phyloP scores from a whole-genome alignment of 768 basidiomycete species.

The Phaffia australis region DNA sequence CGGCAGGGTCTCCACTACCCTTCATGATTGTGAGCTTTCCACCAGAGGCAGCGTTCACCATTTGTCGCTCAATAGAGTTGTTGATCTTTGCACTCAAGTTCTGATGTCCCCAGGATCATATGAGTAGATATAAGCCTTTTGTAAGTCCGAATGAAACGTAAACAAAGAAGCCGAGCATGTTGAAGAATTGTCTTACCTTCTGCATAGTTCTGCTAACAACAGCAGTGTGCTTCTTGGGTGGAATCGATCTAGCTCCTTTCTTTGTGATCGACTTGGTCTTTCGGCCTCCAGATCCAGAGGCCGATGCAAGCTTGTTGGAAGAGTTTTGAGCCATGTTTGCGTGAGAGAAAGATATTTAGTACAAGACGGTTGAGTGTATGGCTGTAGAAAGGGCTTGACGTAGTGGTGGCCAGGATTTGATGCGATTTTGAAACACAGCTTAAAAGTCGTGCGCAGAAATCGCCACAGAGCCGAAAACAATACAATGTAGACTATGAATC shows the following conservation, averaged over 20 bases:
- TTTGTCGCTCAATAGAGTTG: conserved; percentile 80
- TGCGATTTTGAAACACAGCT: too few species aligned
- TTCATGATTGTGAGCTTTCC: conserved; percentile 93
- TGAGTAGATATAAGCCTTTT: conserved; percentile 23
- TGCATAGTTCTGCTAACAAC: conserved; percentile 68
- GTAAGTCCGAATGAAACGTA: neutral
- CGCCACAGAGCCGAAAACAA: too few species aligned
- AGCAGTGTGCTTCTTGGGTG: conserved; percentile 67
- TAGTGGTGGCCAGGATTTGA: too few species aligned
- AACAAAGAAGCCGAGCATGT: neutral
- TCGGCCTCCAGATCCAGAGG: conserved; percentile 49
- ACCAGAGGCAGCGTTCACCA: conserved; percentile 74
- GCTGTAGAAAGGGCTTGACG: too few species aligned
- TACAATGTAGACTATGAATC: too few species aligned
- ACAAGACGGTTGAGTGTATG: too few species aligned
- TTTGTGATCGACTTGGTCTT: conserved; percentile 61
- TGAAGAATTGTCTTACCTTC: conserved; percentile 46
- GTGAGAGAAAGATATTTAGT: neutral
- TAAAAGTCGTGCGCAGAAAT: too few species aligned
- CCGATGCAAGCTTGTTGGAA: conserved; percentile 62
- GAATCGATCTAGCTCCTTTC: conserved; percentile 65
- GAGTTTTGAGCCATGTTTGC: conserved; percentile 63
- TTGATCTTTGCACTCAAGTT: conserved; percentile 81
- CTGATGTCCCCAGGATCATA: conserved; percentile 39
- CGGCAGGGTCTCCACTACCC: conserved; percentile 38